phyloP scores from a whole-genome alignment of 768 basidiomycete genomes.

The Postia placenta region DNA sequence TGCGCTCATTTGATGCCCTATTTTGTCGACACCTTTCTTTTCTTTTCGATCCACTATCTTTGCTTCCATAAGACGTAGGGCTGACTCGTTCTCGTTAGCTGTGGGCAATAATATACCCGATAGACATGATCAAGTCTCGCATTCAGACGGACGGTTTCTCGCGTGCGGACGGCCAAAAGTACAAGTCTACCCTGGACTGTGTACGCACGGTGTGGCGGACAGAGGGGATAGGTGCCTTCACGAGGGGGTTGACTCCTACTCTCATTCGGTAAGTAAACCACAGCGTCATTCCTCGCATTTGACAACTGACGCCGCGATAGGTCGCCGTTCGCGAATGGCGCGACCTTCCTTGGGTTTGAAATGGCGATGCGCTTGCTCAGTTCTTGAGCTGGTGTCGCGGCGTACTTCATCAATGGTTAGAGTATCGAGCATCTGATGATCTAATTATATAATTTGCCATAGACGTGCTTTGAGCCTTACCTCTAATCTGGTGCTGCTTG shows the following conservation, averaged over 20 bases:
- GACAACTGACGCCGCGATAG: slow-evolving; percentile 29
- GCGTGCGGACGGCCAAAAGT: slow-evolving; percentile 70
- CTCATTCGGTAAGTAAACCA: slow-evolving; percentile 65
- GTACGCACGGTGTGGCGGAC: slow-evolving; percentile 75
- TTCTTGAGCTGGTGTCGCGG: neutral
- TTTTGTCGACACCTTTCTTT: neutral
- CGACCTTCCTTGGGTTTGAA: slow-evolving; percentile 95
- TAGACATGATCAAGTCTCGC: slow-evolving; percentile 94
- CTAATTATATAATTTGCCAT: no score
- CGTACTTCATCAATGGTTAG: no score
- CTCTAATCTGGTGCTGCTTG: no score
- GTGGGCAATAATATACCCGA: slow-evolving; percentile 91
- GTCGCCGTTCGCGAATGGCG: slow-evolving; percentile 94
- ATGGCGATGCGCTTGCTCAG: slow-evolving; percentile 74
- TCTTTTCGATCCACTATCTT: no score
- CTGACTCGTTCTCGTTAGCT: slow-evolving; percentile 38
- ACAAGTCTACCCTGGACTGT: slow-evolving; percentile 77
- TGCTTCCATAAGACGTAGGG: neutral
- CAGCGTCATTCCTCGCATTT: neutral
- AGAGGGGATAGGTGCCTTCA: slow-evolving; percentile 84
- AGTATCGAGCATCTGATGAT: no score
- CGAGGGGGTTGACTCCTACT: slow-evolving; percentile 86
- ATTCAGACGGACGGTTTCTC: slow-evolving; percentile 94
- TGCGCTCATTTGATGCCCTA: neutral
- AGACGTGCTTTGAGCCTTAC: no score